Evolutionary conservation across 2,329 filamentous ascomycete genomes (phyloP).

Genomic region (Fusarium lyarnte): DNA sequence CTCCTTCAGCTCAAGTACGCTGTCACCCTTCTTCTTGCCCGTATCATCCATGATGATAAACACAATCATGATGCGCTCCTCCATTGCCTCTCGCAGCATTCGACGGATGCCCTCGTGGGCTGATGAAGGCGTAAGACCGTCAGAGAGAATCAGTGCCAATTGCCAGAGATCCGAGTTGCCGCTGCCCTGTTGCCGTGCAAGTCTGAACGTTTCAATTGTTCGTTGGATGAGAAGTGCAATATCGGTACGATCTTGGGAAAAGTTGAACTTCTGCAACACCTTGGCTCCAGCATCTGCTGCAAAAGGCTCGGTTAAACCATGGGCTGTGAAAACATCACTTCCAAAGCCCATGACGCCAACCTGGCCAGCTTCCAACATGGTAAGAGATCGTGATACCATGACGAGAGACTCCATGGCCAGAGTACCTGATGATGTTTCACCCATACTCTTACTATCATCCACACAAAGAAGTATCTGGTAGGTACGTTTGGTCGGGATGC

Average conservation of each 20-base stretch:
- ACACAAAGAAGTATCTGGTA: conserved; percentile 99
- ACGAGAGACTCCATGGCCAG: conserved; percentile 95
- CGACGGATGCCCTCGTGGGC: conserved; percentile 85
- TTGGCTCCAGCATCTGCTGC: conserved; percentile 79
- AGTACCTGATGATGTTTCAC: conserved; percentile 76
- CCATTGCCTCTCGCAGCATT: conserved; percentile 85
- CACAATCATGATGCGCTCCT: conserved; percentile 96
- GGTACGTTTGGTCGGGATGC: conserved; percentile 88
- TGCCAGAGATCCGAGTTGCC: conserved; percentile 85
- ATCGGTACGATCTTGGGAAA: conserved; percentile 86
- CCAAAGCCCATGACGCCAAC: conserved; percentile 94
- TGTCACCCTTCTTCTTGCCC: conserved; percentile 60
- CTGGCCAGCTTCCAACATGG: conserved; percentile 94
- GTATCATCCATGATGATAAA: conserved; percentile 92
- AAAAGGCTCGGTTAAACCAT: conserved; percentile 85
- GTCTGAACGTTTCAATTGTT: conserved; percentile 83
- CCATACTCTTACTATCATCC: conserved; percentile 95
- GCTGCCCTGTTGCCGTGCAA: conserved; percentile 72
- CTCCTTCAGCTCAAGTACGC: conserved; percentile 88
- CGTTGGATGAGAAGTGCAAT: conserved; percentile 80
- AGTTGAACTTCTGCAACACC: conserved; percentile 85
- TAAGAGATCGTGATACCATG: conserved; percentile 85
- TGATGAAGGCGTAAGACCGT: conserved; percentile 85
- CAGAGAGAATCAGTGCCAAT: conserved; percentile 89
- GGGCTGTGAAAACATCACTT: conserved; percentile 81